Conservation (phyloP, 305 asterid genomes). For the Fraxinus albicans region DNA sequence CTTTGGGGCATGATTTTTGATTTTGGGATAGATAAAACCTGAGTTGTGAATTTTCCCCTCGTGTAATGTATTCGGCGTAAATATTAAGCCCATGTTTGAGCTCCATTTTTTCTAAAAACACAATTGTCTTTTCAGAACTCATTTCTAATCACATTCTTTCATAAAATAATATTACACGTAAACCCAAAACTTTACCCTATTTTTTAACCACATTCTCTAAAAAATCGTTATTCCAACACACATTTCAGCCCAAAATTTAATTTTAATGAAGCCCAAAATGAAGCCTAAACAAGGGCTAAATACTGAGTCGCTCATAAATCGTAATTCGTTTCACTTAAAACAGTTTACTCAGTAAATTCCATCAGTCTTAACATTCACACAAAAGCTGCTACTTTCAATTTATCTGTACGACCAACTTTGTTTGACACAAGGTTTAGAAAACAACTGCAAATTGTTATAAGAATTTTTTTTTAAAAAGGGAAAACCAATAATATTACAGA, state of each 20-base stretch:
- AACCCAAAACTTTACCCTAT: too few species aligned
- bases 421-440: not conserved
- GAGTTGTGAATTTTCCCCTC: too few species aligned
- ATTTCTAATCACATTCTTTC: too few species aligned
- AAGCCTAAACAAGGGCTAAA: not conserved
- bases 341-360: not conserved
- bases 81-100: not conserved
- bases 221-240: too few species aligned
- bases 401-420: not conserved
- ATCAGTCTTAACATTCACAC: not conserved
- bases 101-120: too few species aligned
- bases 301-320: not conserved
- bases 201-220: too few species aligned
- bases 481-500: not conserved
- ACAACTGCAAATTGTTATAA: not conserved
- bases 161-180: too few species aligned
- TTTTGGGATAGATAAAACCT: too few species aligned
- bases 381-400: not conserved
- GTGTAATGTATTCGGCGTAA: not conserved
- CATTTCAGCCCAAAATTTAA: not conserved
- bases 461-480: not conserved
- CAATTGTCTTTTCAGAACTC: too few species aligned
- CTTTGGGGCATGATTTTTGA: too few species aligned
- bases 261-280: not conserved
- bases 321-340: not conserved